Percentiles rank a stretch among this genome's conserved stretches.
Conservation (phyloP, 2,329 filamentous ascomycete species). For the Pseudonectria buxi region DNA sequence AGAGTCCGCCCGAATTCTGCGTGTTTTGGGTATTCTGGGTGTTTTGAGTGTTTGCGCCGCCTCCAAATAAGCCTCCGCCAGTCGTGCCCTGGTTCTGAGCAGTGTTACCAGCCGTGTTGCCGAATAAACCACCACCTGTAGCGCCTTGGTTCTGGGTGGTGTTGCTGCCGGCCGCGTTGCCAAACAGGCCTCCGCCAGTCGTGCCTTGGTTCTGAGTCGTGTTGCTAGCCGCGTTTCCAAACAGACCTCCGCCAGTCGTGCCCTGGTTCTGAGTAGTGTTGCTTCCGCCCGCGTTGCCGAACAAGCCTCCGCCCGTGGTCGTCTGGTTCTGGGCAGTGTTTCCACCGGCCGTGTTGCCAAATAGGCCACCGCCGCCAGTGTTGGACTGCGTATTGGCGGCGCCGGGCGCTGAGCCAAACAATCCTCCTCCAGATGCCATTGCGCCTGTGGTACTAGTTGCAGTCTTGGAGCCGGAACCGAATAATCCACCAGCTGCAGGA, state of each 20-base stretch:
- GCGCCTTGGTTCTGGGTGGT: too few relatives aligned
- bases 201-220: conserved; percentile 7
- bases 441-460: conserved; percentile 18
- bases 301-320: conserved; percentile 22
- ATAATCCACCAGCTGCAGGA: conserved; percentile 30
- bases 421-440: conserved; percentile 31
- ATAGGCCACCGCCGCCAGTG: conserved; percentile 13
- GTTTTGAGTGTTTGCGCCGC: conserved; percentile 12
- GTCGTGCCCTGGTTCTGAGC: conserved; percentile 11
- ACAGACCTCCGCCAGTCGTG: conserved; percentile 17
- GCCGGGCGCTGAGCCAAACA: conserved; percentile 25
- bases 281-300: conserved; percentile 21
- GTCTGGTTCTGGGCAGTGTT: too few relatives aligned
- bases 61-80: too few relatives aligned
- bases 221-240: conserved; percentile 11
- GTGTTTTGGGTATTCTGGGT: conserved; percentile 15
- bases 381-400: too few relatives aligned
- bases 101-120: conserved; percentile 8
- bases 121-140: conserved; percentile 8
- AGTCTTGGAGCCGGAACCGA: conserved; percentile 26
- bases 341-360: conserved; percentile 15
- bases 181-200: conserved; percentile 22
- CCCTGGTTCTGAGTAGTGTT: conserved; percentile 22
- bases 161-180: conserved; percentile 6
- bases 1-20: conserved; percentile 9